Conservation (phyloP, 2,329 filamentous ascomycete species). For the Coniochaeta sp. region DNA sequence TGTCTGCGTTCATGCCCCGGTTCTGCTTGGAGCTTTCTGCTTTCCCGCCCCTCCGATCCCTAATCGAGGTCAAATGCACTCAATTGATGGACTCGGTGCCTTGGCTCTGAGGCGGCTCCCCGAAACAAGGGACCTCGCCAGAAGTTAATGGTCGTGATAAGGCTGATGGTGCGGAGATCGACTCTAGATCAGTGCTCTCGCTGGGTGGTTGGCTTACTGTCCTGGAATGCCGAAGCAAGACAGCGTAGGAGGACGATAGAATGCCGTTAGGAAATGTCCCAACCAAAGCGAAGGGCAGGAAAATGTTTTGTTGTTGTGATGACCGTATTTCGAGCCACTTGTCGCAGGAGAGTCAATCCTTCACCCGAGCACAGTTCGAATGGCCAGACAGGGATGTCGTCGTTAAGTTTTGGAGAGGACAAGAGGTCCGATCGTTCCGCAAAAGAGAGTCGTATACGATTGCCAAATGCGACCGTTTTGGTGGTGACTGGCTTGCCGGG, state of each 20-base stretch:
- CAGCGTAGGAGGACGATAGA: background rate
- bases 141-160: background rate
- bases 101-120: background rate
- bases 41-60: constrained; percentile 9
- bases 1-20: background rate
- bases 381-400: no score
- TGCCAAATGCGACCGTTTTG: background rate
- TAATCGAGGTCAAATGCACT: constrained; percentile 7
- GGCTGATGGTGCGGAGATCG: background rate
- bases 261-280: background rate
- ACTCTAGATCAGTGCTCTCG: background rate
- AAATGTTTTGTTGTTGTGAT: no score
- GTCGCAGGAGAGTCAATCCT: no score
- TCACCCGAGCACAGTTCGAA: no score
- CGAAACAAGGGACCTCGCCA: background rate
- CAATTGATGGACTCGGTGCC: background rate
- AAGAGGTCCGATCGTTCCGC: background rate
- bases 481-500: constrained; percentile 13
- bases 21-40: constrained; percentile 3
- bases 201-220: background rate
- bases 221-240: background rate
- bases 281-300: background rate
- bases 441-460: background rate
- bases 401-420: background rate
- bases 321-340: no score